Conservation (phyloP, 306 rosid species). For the Casuarina glauca region DNA sequence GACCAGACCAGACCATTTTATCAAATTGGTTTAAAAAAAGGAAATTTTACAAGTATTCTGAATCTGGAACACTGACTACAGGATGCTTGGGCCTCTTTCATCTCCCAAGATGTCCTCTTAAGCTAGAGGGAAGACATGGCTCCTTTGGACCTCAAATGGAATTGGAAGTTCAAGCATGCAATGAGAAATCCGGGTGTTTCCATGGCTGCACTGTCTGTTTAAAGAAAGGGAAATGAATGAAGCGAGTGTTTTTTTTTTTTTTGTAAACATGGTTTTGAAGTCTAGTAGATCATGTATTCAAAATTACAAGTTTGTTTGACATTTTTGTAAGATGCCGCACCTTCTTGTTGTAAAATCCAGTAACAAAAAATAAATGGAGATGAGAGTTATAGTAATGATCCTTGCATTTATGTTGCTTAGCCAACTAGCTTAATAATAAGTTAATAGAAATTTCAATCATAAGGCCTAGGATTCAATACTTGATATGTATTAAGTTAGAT, state of each 20-base stretch:
- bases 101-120: conserved; percentile 66
- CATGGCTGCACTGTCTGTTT: not conserved
- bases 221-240: not conserved
- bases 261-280: not conserved
- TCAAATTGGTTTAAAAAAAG: not conserved
- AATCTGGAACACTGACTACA: conserved; percentile 22
- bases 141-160: conserved; percentile 15
- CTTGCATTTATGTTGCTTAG: not conserved
- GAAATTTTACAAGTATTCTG: not conserved
- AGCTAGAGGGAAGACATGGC: conserved; percentile 20
- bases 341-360: conserved; percentile 3
- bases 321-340: conserved; percentile 3
- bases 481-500: too few relatives aligned
- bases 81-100: conserved; percentile 89
- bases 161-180: not conserved
- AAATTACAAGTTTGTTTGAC: not conserved
- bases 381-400: not conserved
- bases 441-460: too few relatives aligned
- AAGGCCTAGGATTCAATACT: too few relatives aligned
- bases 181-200: not conserved
- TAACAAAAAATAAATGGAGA: not conserved
- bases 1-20: not conserved
- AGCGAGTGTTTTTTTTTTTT: not conserved
- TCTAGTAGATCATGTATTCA: not conserved
- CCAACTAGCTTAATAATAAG: too few relatives aligned